Percentiles rank a stretch among this genome's conserved stretches.
phyloP scores from a whole-genome alignment of 2,329 filamentous ascomycete species.

The Aspergillus tanneri region DNA sequence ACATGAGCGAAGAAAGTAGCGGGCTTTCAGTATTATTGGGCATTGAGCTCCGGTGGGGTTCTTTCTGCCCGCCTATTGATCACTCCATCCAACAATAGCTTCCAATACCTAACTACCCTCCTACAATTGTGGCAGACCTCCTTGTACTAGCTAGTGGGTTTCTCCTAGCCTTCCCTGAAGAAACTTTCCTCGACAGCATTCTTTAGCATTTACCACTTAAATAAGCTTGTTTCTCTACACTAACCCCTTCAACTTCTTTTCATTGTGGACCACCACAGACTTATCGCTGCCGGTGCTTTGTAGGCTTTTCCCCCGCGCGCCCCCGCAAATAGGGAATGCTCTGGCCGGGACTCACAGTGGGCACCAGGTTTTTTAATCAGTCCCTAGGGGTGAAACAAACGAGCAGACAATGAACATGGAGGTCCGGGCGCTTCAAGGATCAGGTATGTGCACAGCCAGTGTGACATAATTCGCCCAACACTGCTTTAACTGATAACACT shows the following conservation, averaged over 20 bases:
- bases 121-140: not conserved
- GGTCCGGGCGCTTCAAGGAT: constrained; percentile 24
- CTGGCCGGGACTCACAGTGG: not conserved
- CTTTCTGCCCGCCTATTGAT: constrained; percentile 10
- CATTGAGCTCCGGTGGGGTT: constrained; percentile 20
- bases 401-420: constrained; percentile 22
- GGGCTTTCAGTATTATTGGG: constrained; percentile 13
- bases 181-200: not conserved
- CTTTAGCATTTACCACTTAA: not conserved
- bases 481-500: constrained; percentile 1
- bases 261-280: not conserved
- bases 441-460: constrained; percentile 23
- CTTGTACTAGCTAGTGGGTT: not conserved
- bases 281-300: not conserved
- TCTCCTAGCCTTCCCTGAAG: not conserved
- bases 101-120: not conserved
- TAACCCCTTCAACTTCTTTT: not conserved
- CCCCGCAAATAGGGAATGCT: not conserved
- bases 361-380: not conserved
- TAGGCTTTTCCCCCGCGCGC: not conserved
- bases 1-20: constrained; percentile 8
- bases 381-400: not conserved
- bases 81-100: constrained; percentile 5
- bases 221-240: not conserved
- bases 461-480: not conserved